Evolutionary conservation across 768 basidiomycete species (phyloP), one percentile per base, ranked within the genome.

Genomic region (Russula lepida): DNA sequence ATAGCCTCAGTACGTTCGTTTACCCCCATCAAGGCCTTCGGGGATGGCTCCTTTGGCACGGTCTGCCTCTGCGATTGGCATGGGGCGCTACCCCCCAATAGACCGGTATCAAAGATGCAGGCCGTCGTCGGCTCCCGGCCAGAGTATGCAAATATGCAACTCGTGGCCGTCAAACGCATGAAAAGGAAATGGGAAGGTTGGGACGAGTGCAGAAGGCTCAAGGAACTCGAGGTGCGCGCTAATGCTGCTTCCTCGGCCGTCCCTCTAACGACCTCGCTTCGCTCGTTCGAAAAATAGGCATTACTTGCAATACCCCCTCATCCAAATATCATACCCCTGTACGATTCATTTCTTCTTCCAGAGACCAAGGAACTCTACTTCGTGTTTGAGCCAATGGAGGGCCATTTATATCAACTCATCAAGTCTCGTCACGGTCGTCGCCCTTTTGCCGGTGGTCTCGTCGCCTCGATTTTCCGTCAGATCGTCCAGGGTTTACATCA

Each of bases 61-160:
- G 97, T 99, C 66, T 93, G 91, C 86, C 82, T 99, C 68, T 97
- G 95, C 74, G 97, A 99, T 80, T 99, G 95, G 95, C 93, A 97
- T 79, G 92, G 91, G 70, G 84, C 89, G 64, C 79, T 98, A 71
- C 92, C 93, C 71, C 86, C 92, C 73, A 89, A 90, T 79, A 91
- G 90, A 54, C 86, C 88, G 46, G 76, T 92, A 64, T 93, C 93
- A 23, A 89, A 94, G 39, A 97, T 97, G 95, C 94, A 97, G 72
- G 92, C 92, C 74, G 91, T 92, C 52, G 89, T 88, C 54, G 91
- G 92, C 58, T 90, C 91, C 50, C 78, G 93, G 65, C 89, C 93
- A 63, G 95, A 98, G 73, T 99, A 95, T 86, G 81, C 82, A 52
- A 93, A 92, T 59, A 98, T 94, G 76, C 83, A 90, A 60, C 82